A percentile compares a stretch with the other conserved stretches of the same genome.
phyloP scores from a whole-genome alignment of 2,329 filamentous ascomycete genomes.

The Penicillium sp. region DNA sequence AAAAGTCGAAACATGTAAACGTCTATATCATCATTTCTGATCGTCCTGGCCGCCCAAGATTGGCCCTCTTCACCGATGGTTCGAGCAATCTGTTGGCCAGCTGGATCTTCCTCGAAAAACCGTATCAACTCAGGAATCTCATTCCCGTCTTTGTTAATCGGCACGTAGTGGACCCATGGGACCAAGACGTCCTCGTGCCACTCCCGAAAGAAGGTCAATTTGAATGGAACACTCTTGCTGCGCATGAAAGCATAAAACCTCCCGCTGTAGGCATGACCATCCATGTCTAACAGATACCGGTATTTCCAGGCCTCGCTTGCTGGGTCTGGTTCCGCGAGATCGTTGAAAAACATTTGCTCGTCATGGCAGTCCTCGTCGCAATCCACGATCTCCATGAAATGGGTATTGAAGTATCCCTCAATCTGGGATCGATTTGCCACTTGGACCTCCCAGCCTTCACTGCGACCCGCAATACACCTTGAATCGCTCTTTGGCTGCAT shows the following conservation, averaged over 20 bases:
- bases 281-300: constrained; percentile 51
- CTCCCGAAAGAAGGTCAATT: constrained; percentile 55
- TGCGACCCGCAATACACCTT: neutral
- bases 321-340: constrained; percentile 61
- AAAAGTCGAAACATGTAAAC: constrained; percentile 60
- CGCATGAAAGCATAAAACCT: constrained; percentile 55
- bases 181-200: constrained; percentile 60
- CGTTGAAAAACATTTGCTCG: constrained; percentile 72
- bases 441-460: neutral
- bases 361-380: constrained; percentile 85
- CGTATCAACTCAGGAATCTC: constrained; percentile 55
- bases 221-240: constrained; percentile 51
- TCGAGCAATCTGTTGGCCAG: constrained; percentile 51
- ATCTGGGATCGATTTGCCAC: constrained; percentile 53
- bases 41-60: constrained; percentile 55
- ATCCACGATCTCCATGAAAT: constrained; percentile 80
- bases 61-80: constrained; percentile 56
- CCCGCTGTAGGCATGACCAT: constrained; percentile 58
- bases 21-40: constrained; percentile 60
- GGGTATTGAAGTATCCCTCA: constrained; percentile 71
- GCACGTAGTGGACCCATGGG: constrained; percentile 60
- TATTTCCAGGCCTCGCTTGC: constrained; percentile 76
- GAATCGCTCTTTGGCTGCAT: constrained; percentile 59
- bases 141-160: constrained; percentile 50
- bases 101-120: constrained; percentile 47